Evolutionary conservation across 192 early-diverging fungal species (phyloP).

Genomic region (Phycomyces nitens): DNA sequence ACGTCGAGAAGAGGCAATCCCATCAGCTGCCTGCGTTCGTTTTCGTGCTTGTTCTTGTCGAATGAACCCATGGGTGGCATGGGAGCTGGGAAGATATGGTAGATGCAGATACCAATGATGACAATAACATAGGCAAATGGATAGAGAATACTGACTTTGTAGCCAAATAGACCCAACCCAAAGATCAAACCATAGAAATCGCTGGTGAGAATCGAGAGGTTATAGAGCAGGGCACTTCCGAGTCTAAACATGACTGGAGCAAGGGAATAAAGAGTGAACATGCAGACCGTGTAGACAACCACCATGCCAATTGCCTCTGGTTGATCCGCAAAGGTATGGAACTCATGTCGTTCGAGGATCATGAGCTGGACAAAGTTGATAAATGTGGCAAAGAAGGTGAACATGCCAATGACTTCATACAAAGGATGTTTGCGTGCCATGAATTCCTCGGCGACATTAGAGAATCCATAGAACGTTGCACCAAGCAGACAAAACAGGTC

Average conservation of each 20-base stretch:
- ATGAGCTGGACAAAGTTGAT: conserved; percentile 71
- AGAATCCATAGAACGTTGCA: conserved; percentile 71
- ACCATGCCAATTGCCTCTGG: conserved; percentile 51
- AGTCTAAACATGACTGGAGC: conserved; percentile 70
- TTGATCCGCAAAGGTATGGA: conserved; percentile 29
- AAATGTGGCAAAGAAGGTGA: conserved; percentile 69
- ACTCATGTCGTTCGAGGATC: conserved; percentile 60
- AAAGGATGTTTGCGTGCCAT: conserved; percentile 69
- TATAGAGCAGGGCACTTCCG: conserved; percentile 73
- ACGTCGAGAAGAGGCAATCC: conserved; percentile 11
- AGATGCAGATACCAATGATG: conserved; percentile 63
- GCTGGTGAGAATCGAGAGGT: conserved; percentile 71
- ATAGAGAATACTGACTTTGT: conserved; percentile 56
- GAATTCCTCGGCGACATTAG: conserved; percentile 70
- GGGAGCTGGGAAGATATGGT: conserved; percentile 58
- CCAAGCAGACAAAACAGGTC: conserved; percentile 72
- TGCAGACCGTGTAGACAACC: conserved; percentile 59
- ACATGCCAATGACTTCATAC: conserved; percentile 72
- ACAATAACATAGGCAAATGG: conserved; percentile 65
- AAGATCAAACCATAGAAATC: conserved; percentile 80
- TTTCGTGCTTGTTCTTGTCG: conserved; percentile 18
- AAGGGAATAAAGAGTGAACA: conserved; percentile 69
- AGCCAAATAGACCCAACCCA: conserved; percentile 65
- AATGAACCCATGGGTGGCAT: conserved; percentile 46
- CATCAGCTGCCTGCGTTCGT: conserved; percentile 25